Evolutionary conservation across 495 filamentous ascomycete species (phyloP).

Genomic region (Penicillium silybi): DNA sequence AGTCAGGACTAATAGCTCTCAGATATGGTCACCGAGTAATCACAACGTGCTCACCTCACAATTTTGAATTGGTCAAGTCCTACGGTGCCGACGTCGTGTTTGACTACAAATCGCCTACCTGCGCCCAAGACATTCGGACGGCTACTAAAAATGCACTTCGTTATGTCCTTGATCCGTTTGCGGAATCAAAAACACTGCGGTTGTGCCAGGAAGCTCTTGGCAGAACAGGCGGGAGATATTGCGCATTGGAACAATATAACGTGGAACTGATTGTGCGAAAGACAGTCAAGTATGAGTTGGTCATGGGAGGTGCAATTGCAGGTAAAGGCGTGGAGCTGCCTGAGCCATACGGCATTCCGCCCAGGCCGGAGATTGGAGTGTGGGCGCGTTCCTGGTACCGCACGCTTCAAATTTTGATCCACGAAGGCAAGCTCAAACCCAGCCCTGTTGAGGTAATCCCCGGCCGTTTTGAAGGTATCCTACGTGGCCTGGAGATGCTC

Average conservation of each 20-base stretch:
- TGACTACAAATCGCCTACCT: slow-evolving; percentile 48
- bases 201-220: slow-evolving; percentile 42
- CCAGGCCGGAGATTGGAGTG: slow-evolving; percentile 18
- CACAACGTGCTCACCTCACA: slow-evolving; percentile 52
- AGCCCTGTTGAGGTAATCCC: slow-evolving; percentile 18
- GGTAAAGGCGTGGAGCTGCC: slow-evolving; percentile 26
- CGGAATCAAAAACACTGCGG: slow-evolving; percentile 27
- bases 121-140: slow-evolving; percentile 38
- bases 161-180: slow-evolving; percentile 40
- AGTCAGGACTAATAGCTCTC: background rate
- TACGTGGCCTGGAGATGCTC: slow-evolving; percentile 23
- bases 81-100: slow-evolving; percentile 52
- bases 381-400: slow-evolving; percentile 19
- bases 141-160: slow-evolving; percentile 34
- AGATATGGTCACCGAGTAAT: slow-evolving; percentile 44
- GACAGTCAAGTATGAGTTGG: slow-evolving; percentile 25
- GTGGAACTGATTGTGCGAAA: slow-evolving; percentile 19
- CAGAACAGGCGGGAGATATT: slow-evolving; percentile 40
- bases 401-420: slow-evolving; percentile 18
- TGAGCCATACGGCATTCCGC: slow-evolving; percentile 23
- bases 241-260: slow-evolving; percentile 33
- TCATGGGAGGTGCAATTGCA: slow-evolving; percentile 27
- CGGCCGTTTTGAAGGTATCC: slow-evolving; percentile 26
- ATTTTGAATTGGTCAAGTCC: slow-evolving; percentile 49
- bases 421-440: slow-evolving; percentile 17